Conservation (phyloP, 495 filamentous ascomycete genomes). For the Penicillium tannophilum region DNA sequence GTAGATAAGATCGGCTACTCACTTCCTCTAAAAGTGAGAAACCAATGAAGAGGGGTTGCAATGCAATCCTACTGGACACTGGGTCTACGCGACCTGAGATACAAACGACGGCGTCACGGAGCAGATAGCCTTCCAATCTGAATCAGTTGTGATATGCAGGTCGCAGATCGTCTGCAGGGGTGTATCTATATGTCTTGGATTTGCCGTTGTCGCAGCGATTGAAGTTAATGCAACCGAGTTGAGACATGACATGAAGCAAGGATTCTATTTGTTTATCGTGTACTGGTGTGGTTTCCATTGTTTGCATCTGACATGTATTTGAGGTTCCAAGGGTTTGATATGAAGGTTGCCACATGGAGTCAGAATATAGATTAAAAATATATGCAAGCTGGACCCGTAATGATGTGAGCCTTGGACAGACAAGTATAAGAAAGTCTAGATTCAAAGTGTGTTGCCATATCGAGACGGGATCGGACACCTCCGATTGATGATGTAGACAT, state of each 20-base stretch:
- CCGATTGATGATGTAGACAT: neutral
- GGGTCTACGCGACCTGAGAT: neutral
- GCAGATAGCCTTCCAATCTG: slow-evolving; percentile 21
- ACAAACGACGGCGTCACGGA: neutral
- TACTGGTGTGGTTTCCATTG: neutral
- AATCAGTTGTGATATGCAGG: slow-evolving; percentile 19
- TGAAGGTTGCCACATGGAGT: neutral
- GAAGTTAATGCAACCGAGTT: neutral
- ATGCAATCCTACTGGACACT: neutral
- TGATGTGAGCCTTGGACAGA: neutral
- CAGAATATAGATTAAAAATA: neutral
- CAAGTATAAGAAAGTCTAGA: neutral
- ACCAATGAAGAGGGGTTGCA: neutral
- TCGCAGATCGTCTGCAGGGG: slow-evolving; percentile 30
- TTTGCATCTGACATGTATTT: neutral
- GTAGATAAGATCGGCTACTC: neutral
- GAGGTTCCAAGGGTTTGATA: neutral
- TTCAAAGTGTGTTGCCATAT: neutral
- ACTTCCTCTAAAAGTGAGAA: neutral
- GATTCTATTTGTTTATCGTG: neutral
- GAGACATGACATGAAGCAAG: slow-evolving; percentile 2
- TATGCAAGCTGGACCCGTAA: neutral
- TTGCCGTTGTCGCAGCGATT: neutral
- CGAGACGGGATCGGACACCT: neutral
- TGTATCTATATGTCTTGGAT: slow-evolving; percentile 18